These are phyloP conservation scores for Orbilia blumenaviensis DNA, from an alignment of 2,329 filamentous ascomycete genomes.

Conservation along the genomic window DNA sequence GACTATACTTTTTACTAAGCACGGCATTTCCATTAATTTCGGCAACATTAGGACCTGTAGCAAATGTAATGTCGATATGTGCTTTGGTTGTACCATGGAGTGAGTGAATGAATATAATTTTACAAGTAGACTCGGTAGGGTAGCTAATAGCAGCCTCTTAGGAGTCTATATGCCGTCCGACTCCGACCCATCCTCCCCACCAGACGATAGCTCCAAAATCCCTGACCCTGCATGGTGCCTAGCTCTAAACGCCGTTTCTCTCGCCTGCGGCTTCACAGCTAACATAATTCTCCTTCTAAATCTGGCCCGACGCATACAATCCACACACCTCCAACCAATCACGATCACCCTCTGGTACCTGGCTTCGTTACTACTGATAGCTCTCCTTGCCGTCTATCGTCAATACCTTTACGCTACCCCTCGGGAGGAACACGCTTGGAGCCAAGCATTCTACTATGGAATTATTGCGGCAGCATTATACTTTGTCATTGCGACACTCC, in stretches of 20 bases:
- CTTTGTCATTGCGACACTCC: constrained; percentile 77
- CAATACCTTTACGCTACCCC: constrained; percentile 67
- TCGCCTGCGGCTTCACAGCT: constrained; percentile 77
- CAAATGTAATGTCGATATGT: constrained; percentile 86
- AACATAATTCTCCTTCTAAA: constrained; percentile 86
- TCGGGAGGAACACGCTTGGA: constrained; percentile 66
- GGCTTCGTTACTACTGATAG: constrained; percentile 72
- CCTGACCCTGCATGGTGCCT: constrained; percentile 78
- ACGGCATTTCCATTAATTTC: constrained; percentile 77
- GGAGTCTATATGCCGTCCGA: constrained; percentile 57
- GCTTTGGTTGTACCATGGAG: constrained; percentile 85
- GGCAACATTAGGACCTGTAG: constrained; percentile 83
- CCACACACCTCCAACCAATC: constrained; percentile 80
- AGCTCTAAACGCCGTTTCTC: constrained; percentile 78
- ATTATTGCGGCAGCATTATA: constrained; percentile 82
- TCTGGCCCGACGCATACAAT: constrained; percentile 81
- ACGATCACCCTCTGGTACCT: constrained; percentile 83
- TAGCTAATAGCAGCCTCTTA: background rate
- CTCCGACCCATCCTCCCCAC: constrained; percentile 63
- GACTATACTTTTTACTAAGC: constrained; percentile 36
- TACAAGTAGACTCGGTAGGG: background rate
- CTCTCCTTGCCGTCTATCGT: constrained; percentile 72
- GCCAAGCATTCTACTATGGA: constrained; percentile 87
- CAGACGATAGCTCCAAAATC: constrained; percentile 68
- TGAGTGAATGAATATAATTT: constrained; percentile 61